A percentile compares a stretch with the other conserved stretches of the same genome.
These are phyloP conservation scores for Melastoma malabathricum DNA, from an alignment of 345 rosid species.

Conservation along the genomic window DNA sequence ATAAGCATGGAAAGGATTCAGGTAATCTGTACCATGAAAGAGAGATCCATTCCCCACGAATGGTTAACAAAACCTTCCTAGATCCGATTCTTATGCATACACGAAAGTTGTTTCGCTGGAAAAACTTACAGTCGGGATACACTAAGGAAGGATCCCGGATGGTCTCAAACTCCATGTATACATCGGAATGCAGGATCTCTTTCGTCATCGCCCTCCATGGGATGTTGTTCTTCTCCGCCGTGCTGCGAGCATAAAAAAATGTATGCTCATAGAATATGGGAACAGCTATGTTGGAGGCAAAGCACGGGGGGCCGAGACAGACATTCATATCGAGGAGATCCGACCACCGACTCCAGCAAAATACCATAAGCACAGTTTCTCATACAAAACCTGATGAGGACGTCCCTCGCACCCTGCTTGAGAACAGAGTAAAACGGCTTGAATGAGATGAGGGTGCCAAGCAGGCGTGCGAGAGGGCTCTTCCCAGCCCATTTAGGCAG, in stretches of 20 bases:
- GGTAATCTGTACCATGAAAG: slow-evolving; percentile 27
- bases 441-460: slow-evolving; percentile 42
- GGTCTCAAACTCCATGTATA: slow-evolving; percentile 40
- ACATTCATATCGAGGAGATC: too few species aligned
- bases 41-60: background rate
- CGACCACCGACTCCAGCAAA: too few species aligned
- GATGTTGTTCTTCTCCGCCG: slow-evolving; percentile 49
- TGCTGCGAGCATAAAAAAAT: too few species aligned
- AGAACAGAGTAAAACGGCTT: slow-evolving; percentile 45
- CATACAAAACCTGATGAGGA: slow-evolving; percentile 35
- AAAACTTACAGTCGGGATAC: slow-evolving; percentile 43
- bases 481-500: slow-evolving; percentile 55
- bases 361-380: too few species aligned
- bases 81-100: too few species aligned
- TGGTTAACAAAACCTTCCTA: background rate
- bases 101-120: too few species aligned
- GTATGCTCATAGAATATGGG: too few species aligned
- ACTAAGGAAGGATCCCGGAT: slow-evolving; percentile 27
- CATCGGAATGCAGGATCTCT: slow-evolving; percentile 51
- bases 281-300: too few species aligned
- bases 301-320: too few species aligned
- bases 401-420: slow-evolving; percentile 53
- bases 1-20: slow-evolving; percentile 60
- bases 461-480: slow-evolving; percentile 42
- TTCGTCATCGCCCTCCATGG: slow-evolving; percentile 45